Conservation (phyloP, 2,329 filamentous ascomycete species). For the Monilinia laxa region DNA sequence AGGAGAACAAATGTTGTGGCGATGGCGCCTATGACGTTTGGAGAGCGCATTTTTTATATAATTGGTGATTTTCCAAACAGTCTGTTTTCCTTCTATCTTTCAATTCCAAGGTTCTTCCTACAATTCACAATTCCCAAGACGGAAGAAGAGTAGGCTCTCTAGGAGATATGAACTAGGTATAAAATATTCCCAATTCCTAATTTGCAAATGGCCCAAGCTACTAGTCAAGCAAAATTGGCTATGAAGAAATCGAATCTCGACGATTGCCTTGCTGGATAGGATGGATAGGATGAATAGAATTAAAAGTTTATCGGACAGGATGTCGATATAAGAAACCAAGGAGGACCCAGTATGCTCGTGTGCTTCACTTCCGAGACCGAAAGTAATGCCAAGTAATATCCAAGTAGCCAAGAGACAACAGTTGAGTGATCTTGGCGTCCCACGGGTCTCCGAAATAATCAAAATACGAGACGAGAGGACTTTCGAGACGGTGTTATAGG, state of each 20-base stretch:
- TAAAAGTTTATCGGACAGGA: neutral
- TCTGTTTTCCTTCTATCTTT: neutral
- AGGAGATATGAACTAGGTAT: neutral
- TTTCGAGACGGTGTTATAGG: neutral
- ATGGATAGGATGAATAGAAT: neutral
- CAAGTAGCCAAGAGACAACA: conserved; percentile 24
- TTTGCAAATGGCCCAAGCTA: neutral
- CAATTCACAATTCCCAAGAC: neutral
- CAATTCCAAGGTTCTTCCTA: neutral
- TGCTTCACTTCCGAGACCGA: conserved; percentile 20
- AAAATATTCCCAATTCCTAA: neutral
- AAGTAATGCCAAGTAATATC: conserved; percentile 13
- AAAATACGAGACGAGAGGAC: neutral
- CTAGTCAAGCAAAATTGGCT: neutral
- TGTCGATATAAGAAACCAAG: neutral
- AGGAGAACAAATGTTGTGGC: conserved; percentile 6
- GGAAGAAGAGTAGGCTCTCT: neutral
- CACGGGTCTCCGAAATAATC: neutral
- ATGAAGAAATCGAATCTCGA: neutral
- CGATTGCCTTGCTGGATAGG: neutral
- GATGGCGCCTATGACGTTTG: conserved; percentile 10
- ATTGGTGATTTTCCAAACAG: neutral
- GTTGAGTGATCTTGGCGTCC: conserved; percentile 22
- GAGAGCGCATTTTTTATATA: conserved; percentile 18
- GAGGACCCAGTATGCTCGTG: conserved; percentile 10